Percentiles rank a stretch among this genome's conserved stretches.
phyloP scores from a whole-genome alignment of 208 protist genomes.

The Acanthamoeba lenticulata region DNA sequence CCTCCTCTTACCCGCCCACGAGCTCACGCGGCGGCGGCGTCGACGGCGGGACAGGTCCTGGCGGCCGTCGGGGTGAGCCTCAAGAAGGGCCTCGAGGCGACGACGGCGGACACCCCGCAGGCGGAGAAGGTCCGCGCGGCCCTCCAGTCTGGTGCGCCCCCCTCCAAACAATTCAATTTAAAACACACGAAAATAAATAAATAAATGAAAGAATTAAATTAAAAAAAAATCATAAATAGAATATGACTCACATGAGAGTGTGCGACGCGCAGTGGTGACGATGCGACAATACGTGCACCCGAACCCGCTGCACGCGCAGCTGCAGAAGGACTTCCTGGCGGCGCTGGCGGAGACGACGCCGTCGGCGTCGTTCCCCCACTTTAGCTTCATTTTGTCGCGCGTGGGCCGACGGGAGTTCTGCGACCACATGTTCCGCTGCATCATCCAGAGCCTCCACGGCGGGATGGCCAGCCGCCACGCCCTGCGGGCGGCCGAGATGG shows the following conservation, averaged over 20 bases:
- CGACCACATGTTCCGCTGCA: background rate
- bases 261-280: background rate
- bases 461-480: constrained; percentile 13
- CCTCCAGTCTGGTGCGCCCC: background rate
- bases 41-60: background rate
- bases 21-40: too few relatives aligned
- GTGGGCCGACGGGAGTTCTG: constrained; percentile 10
- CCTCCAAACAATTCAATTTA: background rate
- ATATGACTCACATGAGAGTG: background rate
- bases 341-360: background rate
- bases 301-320: background rate
- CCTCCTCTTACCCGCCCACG: too few relatives aligned
- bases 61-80: background rate
- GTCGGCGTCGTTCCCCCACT: background rate
- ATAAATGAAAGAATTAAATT: too few relatives aligned
- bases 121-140: background rate
- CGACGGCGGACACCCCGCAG: background rate
- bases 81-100: background rate
- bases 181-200: background rate
- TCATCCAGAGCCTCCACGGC: constrained; percentile 26
- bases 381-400: background rate
- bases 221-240: too few relatives aligned
- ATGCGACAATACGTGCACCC: background rate
- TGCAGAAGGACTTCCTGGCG: background rate
- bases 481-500: background rate